Base-by-base conservation (phyloP, 257 asterid genomes). In the Gardenia jasminoides region DNA sequence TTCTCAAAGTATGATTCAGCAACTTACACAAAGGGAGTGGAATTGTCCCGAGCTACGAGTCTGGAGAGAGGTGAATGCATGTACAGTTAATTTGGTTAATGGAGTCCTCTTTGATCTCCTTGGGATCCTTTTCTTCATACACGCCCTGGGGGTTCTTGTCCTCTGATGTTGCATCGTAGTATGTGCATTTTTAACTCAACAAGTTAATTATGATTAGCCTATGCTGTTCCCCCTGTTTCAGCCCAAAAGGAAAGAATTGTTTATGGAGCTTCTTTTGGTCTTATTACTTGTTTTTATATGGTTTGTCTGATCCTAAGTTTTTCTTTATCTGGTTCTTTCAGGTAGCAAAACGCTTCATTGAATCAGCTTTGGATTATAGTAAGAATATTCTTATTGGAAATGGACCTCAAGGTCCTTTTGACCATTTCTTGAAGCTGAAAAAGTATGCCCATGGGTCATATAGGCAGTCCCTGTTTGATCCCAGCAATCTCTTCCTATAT, bases 401-500 rank as follows among this genome's bases (percentile, higher is more conserved):
- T 73, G 98, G 98, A 61, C 39, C 62, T 77, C 99, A 95, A 79
- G 97, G 97, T 77, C 97, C 99, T 81, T 86, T 93, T 41, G 98
- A 95, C 90, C 99, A 92, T 84, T 82, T 82, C 41, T 83, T 93
- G 94, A 93, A 88, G 87, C 96, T 95, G 72, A 92, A 90, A 88
- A 82, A 82, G 68, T 84, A 76, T 67, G 67, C 86, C 44, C 39
- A 16, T 77, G 77, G 79, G 44, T 79, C 48, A 78, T 36, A 69
- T 39, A 66, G 70, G 22, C 88, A 83, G 50, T 86, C 67, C 31
- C 82, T 85, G 70, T 95, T 95, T 80, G 87, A 90, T 81, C 96
- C 98, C 10, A 88, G 82, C 36, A 88, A 80, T 82, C 98, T 95
- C 85, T 90, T 92, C 83, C 80, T 95, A 46, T 95, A 95, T 80